A percentile compares a stretch with the other conserved stretches of the same genome.
phyloP scores from a whole-genome alignment of 257 asterid species.

The Gentiana straminea region DNA sequence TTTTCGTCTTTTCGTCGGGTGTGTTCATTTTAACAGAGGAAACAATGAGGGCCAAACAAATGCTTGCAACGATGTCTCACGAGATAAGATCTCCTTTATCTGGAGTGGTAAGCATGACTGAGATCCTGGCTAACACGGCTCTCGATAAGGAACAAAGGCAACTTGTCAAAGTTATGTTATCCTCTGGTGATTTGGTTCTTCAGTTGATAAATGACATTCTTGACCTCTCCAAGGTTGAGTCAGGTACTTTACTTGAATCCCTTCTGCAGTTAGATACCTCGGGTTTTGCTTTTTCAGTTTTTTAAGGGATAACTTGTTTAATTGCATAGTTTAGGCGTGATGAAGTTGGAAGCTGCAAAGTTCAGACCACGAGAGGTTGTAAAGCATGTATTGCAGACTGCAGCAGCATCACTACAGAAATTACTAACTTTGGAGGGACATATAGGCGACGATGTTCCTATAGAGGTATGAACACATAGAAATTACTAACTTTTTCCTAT shows the following conservation, averaged over 20 bases:
- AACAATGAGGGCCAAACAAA: conserved; percentile 89
- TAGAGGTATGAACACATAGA: conserved; percentile 39
- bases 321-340: conserved; percentile 45
- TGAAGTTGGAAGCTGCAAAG: conserved; percentile 86
- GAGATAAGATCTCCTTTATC: conserved; percentile 92
- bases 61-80: conserved; percentile 96
- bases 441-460: conserved; percentile 82
- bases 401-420: conserved; percentile 84
- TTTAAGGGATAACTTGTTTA: neutral
- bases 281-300: no score
- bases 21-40: conserved; percentile 43
- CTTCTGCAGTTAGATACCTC: no score
- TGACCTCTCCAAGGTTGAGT: conserved; percentile 75
- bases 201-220: conserved; percentile 84
- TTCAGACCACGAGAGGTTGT: conserved; percentile 92
- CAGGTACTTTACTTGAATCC: conserved; percentile 18
- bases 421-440: conserved; percentile 66
- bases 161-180: conserved; percentile 35
- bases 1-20: conserved; percentile 6
- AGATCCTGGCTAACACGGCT: conserved; percentile 67
- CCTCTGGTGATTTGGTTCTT: conserved; percentile 55
- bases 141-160: conserved; percentile 76
- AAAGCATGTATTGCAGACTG: conserved; percentile 85
- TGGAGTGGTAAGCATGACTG: conserved; percentile 90
- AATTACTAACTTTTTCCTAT: no score